These are phyloP conservation scores for Candida takata DNA, from an alignment of 805 yeast species.

Conservation along the genomic window DNA sequence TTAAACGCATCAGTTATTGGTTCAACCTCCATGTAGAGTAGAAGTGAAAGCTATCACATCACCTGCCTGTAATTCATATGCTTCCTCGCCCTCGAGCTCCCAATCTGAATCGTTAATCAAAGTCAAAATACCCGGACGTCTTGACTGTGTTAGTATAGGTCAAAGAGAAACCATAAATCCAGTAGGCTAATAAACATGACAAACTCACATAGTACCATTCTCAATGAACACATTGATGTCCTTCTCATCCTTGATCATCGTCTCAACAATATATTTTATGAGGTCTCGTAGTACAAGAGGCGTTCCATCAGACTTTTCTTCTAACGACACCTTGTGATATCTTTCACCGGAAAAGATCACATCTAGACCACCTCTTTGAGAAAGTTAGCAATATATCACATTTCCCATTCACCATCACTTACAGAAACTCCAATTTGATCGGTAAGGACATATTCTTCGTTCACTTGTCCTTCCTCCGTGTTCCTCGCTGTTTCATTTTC, in stretches of 20 bases:
- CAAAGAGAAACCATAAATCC: not conserved
- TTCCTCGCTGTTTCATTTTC: too few relatives aligned
- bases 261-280: constrained; percentile 44
- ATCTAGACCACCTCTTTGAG: constrained; percentile 68
- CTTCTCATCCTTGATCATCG: constrained; percentile 50
- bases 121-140: constrained; percentile 89
- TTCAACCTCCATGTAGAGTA: constrained; percentile 90
- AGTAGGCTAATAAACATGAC: too few relatives aligned
- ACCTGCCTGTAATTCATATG: constrained; percentile 64
- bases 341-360: constrained; percentile 59
- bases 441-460: constrained; percentile 1
- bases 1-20: too few relatives aligned
- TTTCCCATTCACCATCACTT: not conserved
- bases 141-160: constrained; percentile 13
- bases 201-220: constrained; percentile 43
- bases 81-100: constrained; percentile 90
- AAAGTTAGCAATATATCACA: not conserved
- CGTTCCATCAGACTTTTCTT: constrained; percentile 34
- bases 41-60: constrained; percentile 85
- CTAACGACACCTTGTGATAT: constrained; percentile 41
- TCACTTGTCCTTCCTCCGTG: too few relatives aligned
- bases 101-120: constrained; percentile 92
- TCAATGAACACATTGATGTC: constrained; percentile 73
- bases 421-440: constrained; percentile 14
- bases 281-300: constrained; percentile 38